Evolutionary conservation across 1,284 basidiomycete genomes (phyloP), one percentile per base, ranked within the genome.

Genomic region (Puccinia novopanici): DNA sequence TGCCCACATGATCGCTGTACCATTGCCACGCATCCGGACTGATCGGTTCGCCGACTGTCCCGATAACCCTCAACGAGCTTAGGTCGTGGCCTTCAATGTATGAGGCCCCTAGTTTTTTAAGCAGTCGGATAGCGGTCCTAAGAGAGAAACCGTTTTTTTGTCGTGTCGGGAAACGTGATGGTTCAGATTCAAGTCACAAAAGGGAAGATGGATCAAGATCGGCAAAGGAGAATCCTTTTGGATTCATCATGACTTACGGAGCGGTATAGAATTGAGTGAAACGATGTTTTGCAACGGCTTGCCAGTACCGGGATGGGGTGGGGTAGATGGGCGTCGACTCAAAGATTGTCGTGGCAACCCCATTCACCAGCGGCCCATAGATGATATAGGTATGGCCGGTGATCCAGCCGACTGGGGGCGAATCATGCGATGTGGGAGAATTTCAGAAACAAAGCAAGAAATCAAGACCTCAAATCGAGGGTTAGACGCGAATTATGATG

Each of bases 11-110:
- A 85, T 98, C 94, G 87, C 94, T 93, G 88, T 96, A 98, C 96
- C 96, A 98, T 85, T 95, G 90, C 96, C 97, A 98, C 4, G 96
- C 97, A 86, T 98, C 96, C 40, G 96, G 95, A 88, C 98, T 98
- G 89, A 99, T 98, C 8, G 97, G 97, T 88, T 99, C 96, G 76
- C 96, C 97, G 77, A 99, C 96, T 81, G 89, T 91, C 45, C 96
- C 96, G 55, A 99, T 89, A 27, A 97, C 92, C 82, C 96, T 91
- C 81, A 99, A 87, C 48, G 90, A 90, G 83, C 89, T 90, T 50
- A 98, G 89, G 86, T 98, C 94, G 87, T 95, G 89, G 54, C 90
- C 88, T 85, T 93, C 89, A 82, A 96, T 93, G 86, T 95, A 92
- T 81, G 95, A 91, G 83, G 91, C 90, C 76, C 96, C 96, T 74